Conservation (phyloP, 2,329 filamentous ascomycete genomes). For the Fulvia fulva region DNA sequence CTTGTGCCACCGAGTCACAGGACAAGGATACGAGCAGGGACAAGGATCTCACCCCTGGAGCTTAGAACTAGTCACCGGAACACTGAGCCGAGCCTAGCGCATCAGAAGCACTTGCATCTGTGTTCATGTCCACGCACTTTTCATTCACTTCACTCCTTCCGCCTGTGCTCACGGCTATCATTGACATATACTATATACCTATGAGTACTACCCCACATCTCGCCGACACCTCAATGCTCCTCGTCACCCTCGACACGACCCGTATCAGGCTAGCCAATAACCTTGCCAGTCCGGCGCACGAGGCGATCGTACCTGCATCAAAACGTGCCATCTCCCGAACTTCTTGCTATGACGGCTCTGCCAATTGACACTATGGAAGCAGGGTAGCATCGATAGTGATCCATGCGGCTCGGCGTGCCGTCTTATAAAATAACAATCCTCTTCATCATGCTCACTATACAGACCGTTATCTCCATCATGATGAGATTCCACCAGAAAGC, state of each 20-base stretch:
- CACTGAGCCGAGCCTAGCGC: background rate
- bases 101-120: background rate
- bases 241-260: background rate
- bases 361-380: background rate
- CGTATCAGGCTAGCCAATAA: background rate
- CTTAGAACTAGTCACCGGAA: too few relatives aligned
- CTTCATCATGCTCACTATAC: conserved; percentile 24
- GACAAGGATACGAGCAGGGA: background rate
- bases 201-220: background rate
- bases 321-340: conserved; percentile 2
- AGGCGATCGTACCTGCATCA: conserved; percentile 7
- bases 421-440: conserved; percentile 26
- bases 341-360: background rate
- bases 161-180: background rate
- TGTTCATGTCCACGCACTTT: background rate
- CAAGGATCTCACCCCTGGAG: background rate
- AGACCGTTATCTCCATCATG: conserved; percentile 25
- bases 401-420: conserved; percentile 13
- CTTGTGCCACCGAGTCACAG: background rate
- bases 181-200: background rate
- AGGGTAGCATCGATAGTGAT: background rate
- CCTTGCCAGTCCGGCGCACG: background rate
- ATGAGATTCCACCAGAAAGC: conserved; percentile 28
- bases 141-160: background rate
- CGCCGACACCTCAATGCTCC: too few relatives aligned